Base-by-base conservation (phyloP, 2,329 filamentous ascomycete genomes). In the Exophiala lecanii-corni region DNA sequence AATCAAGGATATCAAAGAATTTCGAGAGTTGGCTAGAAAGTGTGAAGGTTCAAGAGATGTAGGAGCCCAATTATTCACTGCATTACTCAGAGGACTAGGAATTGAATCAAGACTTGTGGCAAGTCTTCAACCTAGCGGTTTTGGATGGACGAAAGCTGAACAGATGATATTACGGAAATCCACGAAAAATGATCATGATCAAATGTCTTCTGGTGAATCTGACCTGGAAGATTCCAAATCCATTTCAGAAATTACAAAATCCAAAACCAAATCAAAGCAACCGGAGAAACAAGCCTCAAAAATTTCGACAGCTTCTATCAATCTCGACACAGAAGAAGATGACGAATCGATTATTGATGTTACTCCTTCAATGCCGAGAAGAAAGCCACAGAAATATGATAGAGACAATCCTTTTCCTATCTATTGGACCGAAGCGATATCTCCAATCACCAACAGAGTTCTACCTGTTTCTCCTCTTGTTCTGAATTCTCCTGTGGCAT, bases 381-480 rank as follows among this genome's bases (percentile, higher is more conserved):
- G 58, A 36, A 73, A 71, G 45, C 44, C 50, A 25, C 34, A 50
- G 19, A 71, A 74, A 41, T 86, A 82, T 55, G 88, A 94, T 55
- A 72, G 75, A 15, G 89, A 94, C 54, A 72, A 96, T 19, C 78
- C 82, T 2, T 92, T 83, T 53, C 89, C 92, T 1, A 84, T 86
- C 38, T 97, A 97, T 62, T 98, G 92, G 92, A 84, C 85, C 0
- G 92, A 98, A 62, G 84, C 86, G 2, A 71, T 92, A 2, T 96
- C 89, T 0, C 84, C 88, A 2, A 73, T 87, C 3, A 91, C 86
- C 0, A 79, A 86, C 41, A 86, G 79, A 36, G 89, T 85, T 43
- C 74, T 92, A 6, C 75, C 89, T 0, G 83, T 96, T 2, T 89
- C 95, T 45, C 75, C 86, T 0, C 70, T 87, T 4, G 77, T 89